Conservation (phyloP, 2,329 filamentous ascomycete species). For the Fusarium austroafricanum region DNA sequence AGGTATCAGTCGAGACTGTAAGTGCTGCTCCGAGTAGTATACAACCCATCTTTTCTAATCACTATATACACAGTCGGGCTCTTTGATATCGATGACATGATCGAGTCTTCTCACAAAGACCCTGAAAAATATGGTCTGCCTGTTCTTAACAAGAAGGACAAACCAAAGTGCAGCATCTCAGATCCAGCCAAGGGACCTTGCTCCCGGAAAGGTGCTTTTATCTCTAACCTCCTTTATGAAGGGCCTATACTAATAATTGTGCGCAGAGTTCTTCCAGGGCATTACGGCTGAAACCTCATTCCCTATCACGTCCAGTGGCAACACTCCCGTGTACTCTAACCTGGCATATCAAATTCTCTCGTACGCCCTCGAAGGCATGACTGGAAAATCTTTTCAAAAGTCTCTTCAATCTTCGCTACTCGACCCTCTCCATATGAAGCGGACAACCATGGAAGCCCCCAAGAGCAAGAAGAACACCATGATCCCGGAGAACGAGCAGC, state of each 20-base stretch:
- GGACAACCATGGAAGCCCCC: not conserved
- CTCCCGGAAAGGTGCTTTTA: not conserved
- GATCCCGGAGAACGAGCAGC: slow-evolving; percentile 1
- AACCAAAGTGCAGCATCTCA: not conserved
- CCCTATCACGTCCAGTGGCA: not conserved
- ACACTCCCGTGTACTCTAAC: slow-evolving; percentile 19
- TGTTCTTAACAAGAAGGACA: not conserved
- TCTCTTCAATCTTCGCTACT: not conserved
- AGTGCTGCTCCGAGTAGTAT: not conserved
- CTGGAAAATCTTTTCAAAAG: not conserved
- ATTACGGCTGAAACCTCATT: not conserved
- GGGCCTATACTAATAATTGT: not conserved
- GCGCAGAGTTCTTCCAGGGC: slow-evolving; percentile 2
- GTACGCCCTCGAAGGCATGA: slow-evolving; percentile 15
- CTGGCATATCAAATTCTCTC: slow-evolving; percentile 11
- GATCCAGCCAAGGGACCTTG: not conserved
- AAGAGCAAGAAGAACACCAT: not conserved
- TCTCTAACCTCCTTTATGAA: accelerated
- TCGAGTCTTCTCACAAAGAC: not conserved
- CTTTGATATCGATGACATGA: not conserved
- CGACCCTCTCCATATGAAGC: not conserved
- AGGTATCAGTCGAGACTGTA: not conserved
- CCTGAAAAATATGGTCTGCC: not conserved
- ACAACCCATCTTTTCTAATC: not conserved
- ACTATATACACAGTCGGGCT: not conserved